phyloP scores from a whole-genome alignment of 2,329 filamentous ascomycete species.

The Pyrenophora tritici-repentis region DNA sequence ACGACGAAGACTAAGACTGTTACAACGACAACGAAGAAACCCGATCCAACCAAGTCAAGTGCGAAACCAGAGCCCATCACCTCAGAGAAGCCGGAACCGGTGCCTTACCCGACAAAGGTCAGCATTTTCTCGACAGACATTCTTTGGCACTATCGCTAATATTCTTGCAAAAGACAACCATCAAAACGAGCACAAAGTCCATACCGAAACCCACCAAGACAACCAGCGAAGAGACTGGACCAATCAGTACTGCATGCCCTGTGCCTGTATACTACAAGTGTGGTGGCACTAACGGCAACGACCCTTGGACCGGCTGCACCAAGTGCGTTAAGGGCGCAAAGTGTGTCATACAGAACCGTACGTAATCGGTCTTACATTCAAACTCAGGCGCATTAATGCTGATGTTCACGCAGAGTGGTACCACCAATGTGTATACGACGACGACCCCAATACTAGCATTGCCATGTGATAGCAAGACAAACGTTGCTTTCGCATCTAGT shows the following conservation, averaged over 20 bases:
- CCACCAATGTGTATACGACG: conserved; percentile 34
- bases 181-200: conserved; percentile 14
- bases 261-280: conserved; percentile 41
- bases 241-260: conserved; percentile 38
- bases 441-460: background rate
- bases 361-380: conserved; percentile 3
- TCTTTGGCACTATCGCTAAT: background rate
- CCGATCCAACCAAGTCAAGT: conserved; percentile 1
- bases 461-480: too few species aligned
- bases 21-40: conserved; percentile 10
- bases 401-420: conserved; percentile 29
- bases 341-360: conserved; percentile 38
- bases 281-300: conserved; percentile 31
- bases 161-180: conserved; percentile 3
- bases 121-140: background rate
- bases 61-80: background rate
- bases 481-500: too few species aligned
- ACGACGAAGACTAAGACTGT: background rate
- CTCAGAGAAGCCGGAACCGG: background rate
- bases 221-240: conserved; percentile 25
- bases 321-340: conserved; percentile 32
- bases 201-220: conserved; percentile 14
- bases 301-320: conserved; percentile 36
- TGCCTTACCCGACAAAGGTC: conserved; percentile 8
- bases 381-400: background rate